Evolutionary conservation across 2,329 filamentous ascomycete genomes (phyloP).

Genomic region (Orbilia ellipsospora): DNA sequence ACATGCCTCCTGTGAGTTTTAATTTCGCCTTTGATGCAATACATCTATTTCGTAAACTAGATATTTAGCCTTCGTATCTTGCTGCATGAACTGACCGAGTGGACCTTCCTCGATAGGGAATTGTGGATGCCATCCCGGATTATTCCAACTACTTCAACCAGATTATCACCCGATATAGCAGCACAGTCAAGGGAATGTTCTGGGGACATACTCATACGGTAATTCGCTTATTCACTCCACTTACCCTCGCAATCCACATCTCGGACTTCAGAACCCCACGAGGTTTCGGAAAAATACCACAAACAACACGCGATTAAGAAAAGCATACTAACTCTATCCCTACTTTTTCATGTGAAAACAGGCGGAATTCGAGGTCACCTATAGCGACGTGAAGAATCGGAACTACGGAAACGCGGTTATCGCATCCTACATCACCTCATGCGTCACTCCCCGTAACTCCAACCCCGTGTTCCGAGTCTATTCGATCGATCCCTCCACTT

Average conservation of each 20-base stretch:
- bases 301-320: not conserved
- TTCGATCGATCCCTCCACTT: constrained; percentile 70
- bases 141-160: constrained; percentile 68
- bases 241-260: not conserved
- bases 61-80: not conserved
- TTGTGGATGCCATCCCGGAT: constrained; percentile 67
- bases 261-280: too few species aligned
- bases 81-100: constrained; percentile 13
- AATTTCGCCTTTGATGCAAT: not conserved
- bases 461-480: constrained; percentile 71
- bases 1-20: constrained; percentile 67
- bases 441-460: constrained; percentile 69
- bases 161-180: constrained; percentile 68
- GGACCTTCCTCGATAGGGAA: constrained; percentile 42
- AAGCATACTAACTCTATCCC: not conserved
- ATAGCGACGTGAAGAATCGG: constrained; percentile 59
- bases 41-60: too few species aligned
- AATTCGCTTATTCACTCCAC: constrained; percentile 61
- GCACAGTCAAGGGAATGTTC: constrained; percentile 66
- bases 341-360: constrained; percentile 63
- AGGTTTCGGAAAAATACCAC: not conserved
- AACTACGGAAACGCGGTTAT: constrained; percentile 65
- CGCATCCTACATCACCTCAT: constrained; percentile 69
- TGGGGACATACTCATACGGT: constrained; percentile 56
- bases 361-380: constrained; percentile 70